Evolutionary conservation across 1,284 basidiomycete genomes (phyloP).

Genomic region (Prillingera fragicola): DNA sequence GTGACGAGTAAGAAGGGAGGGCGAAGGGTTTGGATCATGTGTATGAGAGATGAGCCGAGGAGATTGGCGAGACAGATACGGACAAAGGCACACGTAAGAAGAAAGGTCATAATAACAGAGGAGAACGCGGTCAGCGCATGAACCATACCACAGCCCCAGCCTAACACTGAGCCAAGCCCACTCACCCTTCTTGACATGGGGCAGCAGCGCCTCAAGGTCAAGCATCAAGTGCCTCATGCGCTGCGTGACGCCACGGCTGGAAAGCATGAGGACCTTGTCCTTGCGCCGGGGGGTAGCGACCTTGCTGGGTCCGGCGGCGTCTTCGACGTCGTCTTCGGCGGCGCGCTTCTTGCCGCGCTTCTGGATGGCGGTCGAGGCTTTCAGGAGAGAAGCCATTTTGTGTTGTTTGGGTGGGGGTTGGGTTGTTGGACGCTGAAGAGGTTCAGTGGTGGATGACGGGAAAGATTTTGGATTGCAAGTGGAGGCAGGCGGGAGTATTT

Average conservation of each 20-base stretch:
- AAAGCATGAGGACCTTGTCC: conserved; percentile 76
- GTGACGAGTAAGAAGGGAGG: background rate
- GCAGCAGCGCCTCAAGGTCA: conserved; percentile 82
- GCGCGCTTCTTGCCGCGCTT: conserved; percentile 21
- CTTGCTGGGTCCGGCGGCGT: conserved; percentile 2
- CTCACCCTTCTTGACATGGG: conserved; percentile 94
- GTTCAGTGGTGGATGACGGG: background rate
- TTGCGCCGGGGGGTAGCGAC: conserved; percentile 48
- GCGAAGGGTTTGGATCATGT: no score
- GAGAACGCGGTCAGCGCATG: background rate
- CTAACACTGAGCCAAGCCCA: no score
- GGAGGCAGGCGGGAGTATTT: no score
- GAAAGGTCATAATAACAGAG: background rate
- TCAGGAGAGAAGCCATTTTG: conserved; percentile 18
- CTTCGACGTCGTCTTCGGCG: conserved; percentile 5
- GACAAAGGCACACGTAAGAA: no score
- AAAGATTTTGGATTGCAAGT: conserved; percentile 5
- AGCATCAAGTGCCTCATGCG: conserved; percentile 97
- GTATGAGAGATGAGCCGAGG: no score
- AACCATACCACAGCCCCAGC: conserved; percentile 6
- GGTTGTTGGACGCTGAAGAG: background rate
- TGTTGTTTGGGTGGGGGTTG: background rate
- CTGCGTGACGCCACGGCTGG: conserved; percentile 89
- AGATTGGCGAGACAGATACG: no score
- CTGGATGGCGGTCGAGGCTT: conserved; percentile 15